Conservation (phyloP, 305 asterid genomes). For the Solanum chacoense region DNA sequence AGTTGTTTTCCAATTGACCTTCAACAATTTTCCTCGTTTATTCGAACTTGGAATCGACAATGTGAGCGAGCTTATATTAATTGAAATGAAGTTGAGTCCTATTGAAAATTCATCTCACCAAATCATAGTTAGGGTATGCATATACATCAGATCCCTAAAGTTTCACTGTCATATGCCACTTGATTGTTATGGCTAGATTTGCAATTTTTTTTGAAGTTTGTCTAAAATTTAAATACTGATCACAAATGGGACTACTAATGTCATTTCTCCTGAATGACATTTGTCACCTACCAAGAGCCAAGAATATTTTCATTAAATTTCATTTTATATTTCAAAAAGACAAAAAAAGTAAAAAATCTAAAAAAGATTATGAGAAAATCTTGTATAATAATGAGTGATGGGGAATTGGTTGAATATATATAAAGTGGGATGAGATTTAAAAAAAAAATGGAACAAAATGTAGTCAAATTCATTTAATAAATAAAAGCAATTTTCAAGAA, state of each 20-base stretch:
- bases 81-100: background rate
- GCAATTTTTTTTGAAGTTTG: background rate
- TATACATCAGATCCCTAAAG: background rate
- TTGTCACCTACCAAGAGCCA: background rate
- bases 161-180: background rate
- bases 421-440: background rate
- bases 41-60: background rate
- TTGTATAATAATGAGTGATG: background rate
- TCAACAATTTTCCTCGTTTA: background rate
- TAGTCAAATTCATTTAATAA: background rate
- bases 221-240: background rate
- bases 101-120: background rate
- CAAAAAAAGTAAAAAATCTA: background rate
- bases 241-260: background rate
- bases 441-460: background rate
- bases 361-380: background rate
- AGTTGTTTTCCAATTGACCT: background rate
- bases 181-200: background rate
- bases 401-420: background rate
- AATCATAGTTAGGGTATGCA: background rate
- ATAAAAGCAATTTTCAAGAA: background rate
- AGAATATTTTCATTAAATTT: background rate
- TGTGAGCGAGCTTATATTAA: background rate
- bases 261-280: background rate
- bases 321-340: background rate